Evolutionary conservation across 306 rosid genomes (phyloP).

Genomic region (Cucumis melo): DNA sequence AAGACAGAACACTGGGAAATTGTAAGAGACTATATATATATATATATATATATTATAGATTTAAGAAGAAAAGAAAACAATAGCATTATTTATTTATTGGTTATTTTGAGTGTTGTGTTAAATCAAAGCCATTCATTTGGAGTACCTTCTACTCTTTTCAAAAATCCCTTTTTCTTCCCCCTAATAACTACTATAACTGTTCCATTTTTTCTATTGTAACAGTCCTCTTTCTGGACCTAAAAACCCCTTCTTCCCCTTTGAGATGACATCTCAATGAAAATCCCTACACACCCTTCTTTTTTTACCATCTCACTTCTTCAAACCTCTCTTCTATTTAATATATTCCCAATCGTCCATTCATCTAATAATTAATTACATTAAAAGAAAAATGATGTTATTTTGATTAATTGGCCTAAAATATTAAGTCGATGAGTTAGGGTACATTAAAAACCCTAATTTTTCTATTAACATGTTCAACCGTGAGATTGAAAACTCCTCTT

Average conservation of each 20-base stretch:
- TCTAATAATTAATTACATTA: too few relatives aligned
- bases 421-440: too few relatives aligned
- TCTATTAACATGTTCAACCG: too few relatives aligned
- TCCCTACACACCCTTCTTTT: background rate
- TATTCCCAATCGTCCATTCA: too few relatives aligned
- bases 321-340: too few relatives aligned
- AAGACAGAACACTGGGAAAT: conserved; percentile 30
- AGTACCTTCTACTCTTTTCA: background rate
- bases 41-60: background rate
- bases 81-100: background rate
- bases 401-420: too few relatives aligned
- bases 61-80: conserved; percentile 2
- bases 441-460: too few relatives aligned
- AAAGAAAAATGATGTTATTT: too few relatives aligned
- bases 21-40: too few relatives aligned
- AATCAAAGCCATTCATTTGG: background rate
- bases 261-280: conserved; percentile 3
- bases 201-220: background rate
- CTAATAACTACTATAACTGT: background rate
- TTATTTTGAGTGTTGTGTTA: background rate
- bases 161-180: background rate
- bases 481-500: too few relatives aligned
- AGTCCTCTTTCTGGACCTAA: conserved; percentile 1
- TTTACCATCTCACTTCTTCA: background rate
- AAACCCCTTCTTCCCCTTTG: background rate